These are phyloP conservation scores for Gentiana macrophylla DNA, from an alignment of 257 asterid genomes.

Conservation along the genomic window DNA sequence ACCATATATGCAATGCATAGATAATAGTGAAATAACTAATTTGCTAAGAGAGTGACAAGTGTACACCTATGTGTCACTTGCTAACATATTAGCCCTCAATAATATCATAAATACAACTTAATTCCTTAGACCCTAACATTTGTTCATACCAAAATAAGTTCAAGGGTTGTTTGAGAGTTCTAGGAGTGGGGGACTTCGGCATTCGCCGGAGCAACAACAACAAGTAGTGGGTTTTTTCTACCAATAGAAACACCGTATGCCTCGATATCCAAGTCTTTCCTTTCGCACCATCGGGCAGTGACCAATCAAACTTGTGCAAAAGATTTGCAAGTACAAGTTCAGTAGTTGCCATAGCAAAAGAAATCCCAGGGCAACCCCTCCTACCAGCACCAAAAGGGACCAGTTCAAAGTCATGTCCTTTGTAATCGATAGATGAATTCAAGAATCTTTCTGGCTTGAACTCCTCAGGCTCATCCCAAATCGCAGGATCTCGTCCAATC, in stretches of 20 bases:
- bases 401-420: slow-evolving; percentile 28
- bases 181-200: no score
- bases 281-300: slow-evolving; percentile 4
- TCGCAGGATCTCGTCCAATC: slow-evolving; percentile 11
- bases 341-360: slow-evolving; percentile 16
- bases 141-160: no score
- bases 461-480: slow-evolving; percentile 17
- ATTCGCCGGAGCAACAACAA: neutral
- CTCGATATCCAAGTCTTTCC: slow-evolving; percentile 30
- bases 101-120: no score
- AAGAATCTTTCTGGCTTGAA: slow-evolving; percentile 17
- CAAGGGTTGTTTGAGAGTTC: no score
- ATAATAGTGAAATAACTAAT: no score
- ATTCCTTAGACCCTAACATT: no score
- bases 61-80: no score
- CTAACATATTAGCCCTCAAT: no score
- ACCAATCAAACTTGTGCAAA: slow-evolving; percentile 28
- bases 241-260: slow-evolving; percentile 21
- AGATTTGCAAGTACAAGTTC: slow-evolving; percentile 33
- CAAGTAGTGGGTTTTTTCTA: slow-evolving; percentile 26
- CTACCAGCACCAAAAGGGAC: slow-evolving; percentile 42
- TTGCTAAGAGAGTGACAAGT: no score
- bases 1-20: no score
- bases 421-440: slow-evolving; percentile 19
- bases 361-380: slow-evolving; percentile 30